Evolutionary conservation across 129 eudicot species (phyloP).

Genomic region (Centella asiatica): DNA sequence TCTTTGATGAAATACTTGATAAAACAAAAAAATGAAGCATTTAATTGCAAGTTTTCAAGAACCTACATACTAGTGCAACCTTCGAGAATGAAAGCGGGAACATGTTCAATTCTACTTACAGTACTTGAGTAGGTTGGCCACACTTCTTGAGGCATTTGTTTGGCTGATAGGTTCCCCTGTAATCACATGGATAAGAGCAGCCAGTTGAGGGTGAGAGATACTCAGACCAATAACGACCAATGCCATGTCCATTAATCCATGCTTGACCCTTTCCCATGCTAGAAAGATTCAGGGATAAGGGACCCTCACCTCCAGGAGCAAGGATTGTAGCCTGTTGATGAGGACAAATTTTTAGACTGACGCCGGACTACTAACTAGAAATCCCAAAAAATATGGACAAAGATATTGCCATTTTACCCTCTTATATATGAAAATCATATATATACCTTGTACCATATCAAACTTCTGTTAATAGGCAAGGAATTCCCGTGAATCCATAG

Average conservation of each 20-base stretch:
- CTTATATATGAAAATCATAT: not conserved
- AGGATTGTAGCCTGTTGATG: constrained; percentile 39
- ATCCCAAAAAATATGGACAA: too few species aligned
- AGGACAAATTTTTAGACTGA: constrained; percentile 9
- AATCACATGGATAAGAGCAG: constrained; percentile 53
- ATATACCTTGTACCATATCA: constrained; percentile 75
- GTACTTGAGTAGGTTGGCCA: constrained; percentile 68
- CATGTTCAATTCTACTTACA: constrained; percentile 35
- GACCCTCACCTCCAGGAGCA: constrained; percentile 68
- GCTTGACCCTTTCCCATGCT: constrained; percentile 84
- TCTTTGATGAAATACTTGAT: too few species aligned
- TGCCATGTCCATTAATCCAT: constrained; percentile 65
- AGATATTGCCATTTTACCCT: too few species aligned
- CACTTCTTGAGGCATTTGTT: constrained; percentile 62
- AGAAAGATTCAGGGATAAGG: constrained; percentile 53
- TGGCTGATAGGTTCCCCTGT: constrained; percentile 61
- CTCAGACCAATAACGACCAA: constrained; percentile 74
- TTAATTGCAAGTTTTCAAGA: too few species aligned
- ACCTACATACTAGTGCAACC: not conserved
- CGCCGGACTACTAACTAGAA: too few species aligned
- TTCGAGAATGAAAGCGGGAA: not conserved
- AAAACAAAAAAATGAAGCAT: too few species aligned
- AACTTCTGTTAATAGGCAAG: constrained; percentile 18
- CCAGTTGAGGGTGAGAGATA: constrained; percentile 70
- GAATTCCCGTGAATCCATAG: constrained; percentile 42